Base-by-base conservation (phyloP, 257 asterid genomes). In the Jasminum sambac region DNA sequence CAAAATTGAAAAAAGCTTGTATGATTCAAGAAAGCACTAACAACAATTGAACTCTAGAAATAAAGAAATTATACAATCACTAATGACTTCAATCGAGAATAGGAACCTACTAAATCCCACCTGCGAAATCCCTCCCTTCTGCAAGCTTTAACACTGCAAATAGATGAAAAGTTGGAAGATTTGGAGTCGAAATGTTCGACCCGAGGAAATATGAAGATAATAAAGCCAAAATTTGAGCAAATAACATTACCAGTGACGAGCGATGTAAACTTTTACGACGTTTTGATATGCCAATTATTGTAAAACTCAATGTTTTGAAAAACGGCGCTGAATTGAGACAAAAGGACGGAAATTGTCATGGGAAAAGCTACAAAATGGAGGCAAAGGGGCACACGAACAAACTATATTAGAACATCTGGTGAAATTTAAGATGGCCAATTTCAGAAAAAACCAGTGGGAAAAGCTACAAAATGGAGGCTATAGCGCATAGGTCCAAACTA, bases 81-180 rank as follows among this genome's bases (percentile, higher is more conserved):
- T 38, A 38, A 52, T 39, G 71, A 43, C 76, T 70, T 69, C 30
- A 41, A 66, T 30, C 55, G 42, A n/a, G 66, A 64, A 30, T 11
- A 11, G 10, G 57, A 6, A 68, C 68, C 68, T 65, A 38, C 62
- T 17, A 61, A 25, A 52, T 43, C 66, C 66, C 76, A 38, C 63
- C 65, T 30, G 23, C 11, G 65, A 61, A 69, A 11, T 70, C 42
- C 38, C 67, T 26, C 68, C 25, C 41, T 74, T 76, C 69, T 61
- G 71, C 37, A 74, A 74, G 61, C 14, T 17, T 10, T 67, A 5
- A 59, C 57, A 62, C 80, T 71, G 77, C 57, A 79, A 12, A 2
- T 19, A 25, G 7, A 11, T 9, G 7, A 8, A 23, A 52, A 19
- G 61, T 52, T 17, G 30, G 21, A 7, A 52, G 5, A 21, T 52